Evolutionary conservation across 1,284 basidiomycete genomes (phyloP).

Genomic region (Waitea zeae): DNA sequence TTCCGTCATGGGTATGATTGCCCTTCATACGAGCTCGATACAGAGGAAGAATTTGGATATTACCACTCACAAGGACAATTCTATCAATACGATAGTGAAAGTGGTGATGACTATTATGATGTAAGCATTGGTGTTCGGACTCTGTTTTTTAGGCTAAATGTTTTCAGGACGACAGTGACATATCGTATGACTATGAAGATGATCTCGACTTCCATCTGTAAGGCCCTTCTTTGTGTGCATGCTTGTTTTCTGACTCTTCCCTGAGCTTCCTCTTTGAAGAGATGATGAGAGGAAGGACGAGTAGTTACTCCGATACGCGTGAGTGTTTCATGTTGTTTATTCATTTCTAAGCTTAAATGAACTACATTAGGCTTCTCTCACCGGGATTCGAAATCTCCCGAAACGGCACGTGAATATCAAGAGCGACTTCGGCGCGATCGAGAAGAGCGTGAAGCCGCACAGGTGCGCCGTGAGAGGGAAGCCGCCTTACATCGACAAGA

Average conservation of each 20-base stretch:
- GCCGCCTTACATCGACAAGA: conserved; percentile 24
- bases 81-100: too few relatives aligned
- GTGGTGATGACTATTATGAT: too few relatives aligned
- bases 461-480: conserved; percentile 27
- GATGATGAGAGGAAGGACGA: conserved; percentile 20
- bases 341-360: conserved; percentile 1
- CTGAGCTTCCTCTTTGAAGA: conserved; percentile 30
- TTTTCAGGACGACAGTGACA: too few relatives aligned
- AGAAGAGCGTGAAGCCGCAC: conserved; percentile 35
- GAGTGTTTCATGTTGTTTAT: conserved; percentile 10
- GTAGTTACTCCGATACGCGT: conserved; percentile 11
- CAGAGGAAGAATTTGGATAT: too few relatives aligned
- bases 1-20: conserved; percentile 12
- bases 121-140: too few relatives aligned
- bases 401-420: conserved; percentile 31
- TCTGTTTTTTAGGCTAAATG: too few relatives aligned
- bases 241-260: background rate
- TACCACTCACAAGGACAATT: too few relatives aligned
- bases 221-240: conserved; percentile 24
- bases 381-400: conserved; percentile 20
- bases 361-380: conserved; percentile 7
- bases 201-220: conserved; percentile 13
- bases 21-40: too few relatives aligned
- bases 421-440: conserved; percentile 28
- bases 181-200: conserved; percentile 19